These are phyloP conservation scores for Athelia sp. DNA, from an alignment of 1,284 basidiomycete genomes.

Conservation along the genomic window DNA sequence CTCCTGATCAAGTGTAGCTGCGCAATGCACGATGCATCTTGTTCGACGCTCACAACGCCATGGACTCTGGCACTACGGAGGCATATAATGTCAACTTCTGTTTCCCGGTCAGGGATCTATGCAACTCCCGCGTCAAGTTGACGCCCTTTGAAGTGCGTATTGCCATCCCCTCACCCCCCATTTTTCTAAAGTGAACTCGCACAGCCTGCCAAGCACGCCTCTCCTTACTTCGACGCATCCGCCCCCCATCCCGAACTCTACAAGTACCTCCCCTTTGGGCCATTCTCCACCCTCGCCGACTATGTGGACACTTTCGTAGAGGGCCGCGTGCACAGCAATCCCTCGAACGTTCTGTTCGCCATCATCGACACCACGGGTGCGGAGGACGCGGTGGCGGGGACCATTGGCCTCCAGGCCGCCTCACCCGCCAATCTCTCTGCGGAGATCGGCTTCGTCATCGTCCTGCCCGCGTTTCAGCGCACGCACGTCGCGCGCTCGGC, in stretches of 20 bases:
- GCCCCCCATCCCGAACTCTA: background rate
- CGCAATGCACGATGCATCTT: no score
- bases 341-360: background rate
- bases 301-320: background rate
- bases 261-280: background rate
- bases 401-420: background rate
- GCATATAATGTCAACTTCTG: slow-evolving; percentile 12
- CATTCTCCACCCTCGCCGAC: background rate
- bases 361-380: background rate
- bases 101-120: slow-evolving; percentile 16
- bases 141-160: background rate
- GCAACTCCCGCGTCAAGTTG: slow-evolving; percentile 11
- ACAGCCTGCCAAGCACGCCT: background rate
- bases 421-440: background rate
- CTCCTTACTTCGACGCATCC: background rate
- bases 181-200: background rate
- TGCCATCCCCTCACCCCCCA: background rate
- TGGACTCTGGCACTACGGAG: no score
- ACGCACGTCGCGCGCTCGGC: slow-evolving; percentile 31
- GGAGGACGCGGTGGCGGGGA: background rate
- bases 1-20: no score
- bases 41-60: no score
- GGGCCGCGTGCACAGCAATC: background rate
- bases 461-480: slow-evolving; percentile 14
- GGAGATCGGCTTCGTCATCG: background rate